Base-by-base conservation (phyloP, 345 rosid genomes). In the Camelina hispida region DNA sequence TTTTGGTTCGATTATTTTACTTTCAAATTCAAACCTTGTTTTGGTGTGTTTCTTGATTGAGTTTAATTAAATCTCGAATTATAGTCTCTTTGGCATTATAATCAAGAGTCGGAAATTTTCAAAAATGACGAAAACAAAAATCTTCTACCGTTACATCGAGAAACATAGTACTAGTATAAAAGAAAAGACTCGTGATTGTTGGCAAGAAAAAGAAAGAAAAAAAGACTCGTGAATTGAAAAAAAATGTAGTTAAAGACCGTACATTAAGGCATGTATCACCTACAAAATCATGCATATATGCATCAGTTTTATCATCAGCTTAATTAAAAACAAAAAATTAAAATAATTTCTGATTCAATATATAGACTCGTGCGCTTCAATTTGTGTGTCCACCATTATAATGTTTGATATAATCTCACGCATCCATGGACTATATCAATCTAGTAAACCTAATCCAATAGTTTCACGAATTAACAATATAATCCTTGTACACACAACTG, bases 401-500 rank as follows among this genome's bases (percentile, higher is more conserved):
- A 74, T 61, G 50, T 62, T 50, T 14, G 73, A 50, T 73, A 76
- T 34, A 55, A 66, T 64, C 53, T 54, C 73, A 71, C 77, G 73
- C 62, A 65, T 55, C 73, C 66, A 50, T 64, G 76, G 72, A 77
- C 82, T n/a, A n/a, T n/a, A n/a, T n/a, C n/a, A n/a, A n/a, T n/a
- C n/a, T 65, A 80, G 74, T 68, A 53, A 65, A 54, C 55, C 35
- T 47, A 69, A 20, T 3, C 68, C 84, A 62, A 75, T 66, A 73
- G 51, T 69, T 48, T 78, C 35, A 66, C 13, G 37, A 23, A 14
- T 22, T 22, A 18, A 6, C 0, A 40, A 12, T 8, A 40, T 40
- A 48, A n/a, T n/a, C 51, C 30, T 23, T 57, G 17, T 46, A 16
- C 14, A 77, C 62, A 72, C 59, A 67, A 52, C 43, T 60, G 15